These are phyloP conservation scores for Fallopia convolvulus DNA, from an alignment of 148 eudicot genomes.

Conservation along the genomic window DNA sequence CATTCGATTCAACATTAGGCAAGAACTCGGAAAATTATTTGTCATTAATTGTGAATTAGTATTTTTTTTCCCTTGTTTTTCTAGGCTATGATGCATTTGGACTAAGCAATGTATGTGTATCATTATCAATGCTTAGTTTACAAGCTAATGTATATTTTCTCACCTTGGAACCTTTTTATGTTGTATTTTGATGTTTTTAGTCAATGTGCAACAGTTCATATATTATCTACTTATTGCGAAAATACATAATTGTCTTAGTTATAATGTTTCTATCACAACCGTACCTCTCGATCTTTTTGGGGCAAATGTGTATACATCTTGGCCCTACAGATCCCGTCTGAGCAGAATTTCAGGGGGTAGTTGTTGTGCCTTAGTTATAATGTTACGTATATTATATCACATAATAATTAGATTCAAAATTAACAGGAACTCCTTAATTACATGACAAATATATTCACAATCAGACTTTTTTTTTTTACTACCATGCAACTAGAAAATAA, in stretches of 20 bases:
- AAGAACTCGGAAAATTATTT: background rate
- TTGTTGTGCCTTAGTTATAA: background rate
- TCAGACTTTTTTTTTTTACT: too few species aligned
- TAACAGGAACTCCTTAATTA: too few species aligned
- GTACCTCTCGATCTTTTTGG: too few species aligned
- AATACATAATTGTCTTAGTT: background rate
- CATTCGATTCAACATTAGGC: constrained; percentile 19
- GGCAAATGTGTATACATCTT: too few species aligned
- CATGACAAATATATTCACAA: too few species aligned
- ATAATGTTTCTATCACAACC: too few species aligned
- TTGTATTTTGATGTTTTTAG: background rate
- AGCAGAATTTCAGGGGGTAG: too few species aligned
- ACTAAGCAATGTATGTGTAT: background rate
- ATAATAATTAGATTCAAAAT: too few species aligned
- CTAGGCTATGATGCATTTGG: background rate
- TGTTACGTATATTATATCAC: too few species aligned
- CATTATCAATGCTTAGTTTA: background rate
- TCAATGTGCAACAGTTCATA: background rate
- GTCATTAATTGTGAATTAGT: background rate
- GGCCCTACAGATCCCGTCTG: too few species aligned
- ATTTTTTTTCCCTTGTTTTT: background rate
- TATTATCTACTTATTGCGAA: background rate
- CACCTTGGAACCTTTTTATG: background rate
- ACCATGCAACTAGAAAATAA: background rate
- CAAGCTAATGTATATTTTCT: background rate